Evolutionary conservation across 129 eudicot genomes (phyloP).

Genomic region (Lactuca saligna): DNA sequence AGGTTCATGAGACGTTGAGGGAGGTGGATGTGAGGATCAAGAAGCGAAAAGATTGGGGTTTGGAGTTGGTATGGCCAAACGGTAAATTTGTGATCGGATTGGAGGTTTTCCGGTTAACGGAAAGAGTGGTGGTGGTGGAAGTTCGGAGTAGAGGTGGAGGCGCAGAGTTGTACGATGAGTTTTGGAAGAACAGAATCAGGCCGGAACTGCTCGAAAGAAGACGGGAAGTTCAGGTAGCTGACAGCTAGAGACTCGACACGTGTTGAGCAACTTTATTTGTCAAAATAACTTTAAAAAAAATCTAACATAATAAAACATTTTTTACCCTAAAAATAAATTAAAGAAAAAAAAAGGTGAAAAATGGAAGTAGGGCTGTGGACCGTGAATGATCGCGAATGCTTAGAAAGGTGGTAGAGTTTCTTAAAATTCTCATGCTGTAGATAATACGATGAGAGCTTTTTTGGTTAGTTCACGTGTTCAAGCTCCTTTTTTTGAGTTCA

Average conservation of each 20-base stretch:
- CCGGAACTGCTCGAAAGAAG: constrained; percentile 44
- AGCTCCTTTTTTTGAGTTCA: neutral
- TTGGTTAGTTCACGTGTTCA: constrained; percentile 1
- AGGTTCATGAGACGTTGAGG: constrained; percentile 38
- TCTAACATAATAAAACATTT: constrained; percentile 13
- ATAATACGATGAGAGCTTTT: constrained; percentile 4
- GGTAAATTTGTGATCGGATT: constrained; percentile 47
- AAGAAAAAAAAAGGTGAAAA: neutral
- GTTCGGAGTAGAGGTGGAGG: constrained; percentile 54
- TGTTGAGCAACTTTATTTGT: constrained; percentile 27
- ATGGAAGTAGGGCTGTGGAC: constrained; percentile 11
- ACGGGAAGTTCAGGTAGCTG: constrained; percentile 33
- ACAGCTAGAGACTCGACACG: constrained; percentile 13
- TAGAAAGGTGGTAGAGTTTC: constrained; percentile 5
- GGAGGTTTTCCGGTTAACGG: constrained; percentile 64
- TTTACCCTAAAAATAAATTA: neutral
- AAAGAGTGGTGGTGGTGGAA: constrained; percentile 58
- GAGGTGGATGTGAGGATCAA: constrained; percentile 31
- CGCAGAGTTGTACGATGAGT: constrained; percentile 33
- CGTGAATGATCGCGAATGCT: neutral
- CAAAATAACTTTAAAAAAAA: constrained; percentile 11
- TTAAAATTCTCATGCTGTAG: constrained; percentile 7
- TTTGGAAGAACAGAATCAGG: constrained; percentile 56
- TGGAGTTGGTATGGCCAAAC: constrained; percentile 56
- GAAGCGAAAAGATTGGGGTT: constrained; percentile 45